phyloP scores from a whole-genome alignment of 169 alveolate genomes.

The Cryptosporidium meleagridis region DNA sequence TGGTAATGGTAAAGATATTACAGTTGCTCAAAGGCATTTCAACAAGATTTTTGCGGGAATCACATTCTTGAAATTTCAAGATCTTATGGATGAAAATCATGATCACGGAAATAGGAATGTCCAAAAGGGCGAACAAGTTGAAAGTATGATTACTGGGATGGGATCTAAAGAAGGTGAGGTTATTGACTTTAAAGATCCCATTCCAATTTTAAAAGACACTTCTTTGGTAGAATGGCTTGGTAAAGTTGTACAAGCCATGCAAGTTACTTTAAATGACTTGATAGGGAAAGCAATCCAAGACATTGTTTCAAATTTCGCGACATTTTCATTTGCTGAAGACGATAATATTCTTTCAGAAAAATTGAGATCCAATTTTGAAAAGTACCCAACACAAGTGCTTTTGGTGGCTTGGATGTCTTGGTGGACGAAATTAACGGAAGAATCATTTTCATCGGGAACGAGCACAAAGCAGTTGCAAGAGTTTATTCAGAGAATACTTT shows the following conservation, averaged over 20 bases:
- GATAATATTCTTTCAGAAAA: slow-evolving; percentile 24
- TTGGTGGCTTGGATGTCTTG: slow-evolving; percentile 85
- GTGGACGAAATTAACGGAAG: slow-evolving; percentile 90
- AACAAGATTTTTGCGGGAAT: slow-evolving; percentile 99
- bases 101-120: not conserved
- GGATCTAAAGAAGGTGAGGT: slow-evolving; percentile 90
- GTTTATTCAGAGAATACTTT: not conserved
- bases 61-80: slow-evolving; percentile 85
- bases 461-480: slow-evolving; percentile 72
- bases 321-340: not conserved
- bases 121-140: slow-evolving; percentile 76
- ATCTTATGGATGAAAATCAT: slow-evolving; percentile 85
- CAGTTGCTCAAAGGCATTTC: slow-evolving; percentile 93
- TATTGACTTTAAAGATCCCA: slow-evolving; percentile 84
- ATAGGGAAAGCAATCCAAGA: slow-evolving; percentile 87
- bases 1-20: slow-evolving; percentile 96
- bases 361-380: slow-evolving; percentile 68
- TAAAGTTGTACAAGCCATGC: slow-evolving; percentile 86
- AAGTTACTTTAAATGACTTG: slow-evolving; percentile 83
- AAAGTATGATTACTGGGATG: slow-evolving; percentile 84
- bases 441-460: slow-evolving; percentile 65
- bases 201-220: slow-evolving; percentile 84
- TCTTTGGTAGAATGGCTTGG: slow-evolving; percentile 91
- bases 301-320: slow-evolving; percentile 57
- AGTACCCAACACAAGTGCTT: slow-evolving; percentile 89